Evolutionary conservation across 2,329 filamentous ascomycete genomes (phyloP).

Genomic region (Hypoxylon sp.): DNA sequence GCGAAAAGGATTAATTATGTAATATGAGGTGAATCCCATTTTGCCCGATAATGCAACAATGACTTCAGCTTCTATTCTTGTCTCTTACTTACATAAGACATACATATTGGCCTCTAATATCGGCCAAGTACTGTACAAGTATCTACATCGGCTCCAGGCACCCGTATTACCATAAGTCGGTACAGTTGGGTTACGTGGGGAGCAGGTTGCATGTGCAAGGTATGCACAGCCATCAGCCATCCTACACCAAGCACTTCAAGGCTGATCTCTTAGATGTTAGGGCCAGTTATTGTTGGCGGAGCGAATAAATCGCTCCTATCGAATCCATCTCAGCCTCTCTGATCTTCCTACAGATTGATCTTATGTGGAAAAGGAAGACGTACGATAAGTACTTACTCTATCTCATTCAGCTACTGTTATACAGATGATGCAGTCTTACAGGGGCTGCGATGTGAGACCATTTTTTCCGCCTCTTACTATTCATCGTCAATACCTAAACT

Average conservation of each 20-base stretch:
- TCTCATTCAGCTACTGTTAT: conserved; percentile 3
- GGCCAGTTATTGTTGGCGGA: conserved; percentile 32
- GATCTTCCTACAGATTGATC: conserved; percentile 32
- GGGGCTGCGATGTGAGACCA: conserved; percentile 1
- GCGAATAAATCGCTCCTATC: conserved; percentile 36
- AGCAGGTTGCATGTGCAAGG: conserved; percentile 32
- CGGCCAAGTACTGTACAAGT: conserved; percentile 31
- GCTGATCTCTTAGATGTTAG: conserved; percentile 30
- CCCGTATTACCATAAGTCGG: conserved; percentile 29
- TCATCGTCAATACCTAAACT: conserved; percentile 4
- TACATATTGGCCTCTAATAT: conserved; percentile 6
- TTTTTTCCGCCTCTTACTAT: conserved; percentile 3
- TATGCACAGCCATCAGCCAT: conserved; percentile 43
- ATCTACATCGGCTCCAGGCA: conserved; percentile 31
- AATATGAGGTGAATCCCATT: conserved; percentile 18
- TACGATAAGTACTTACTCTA: conserved; percentile 10
- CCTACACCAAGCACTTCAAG: conserved; percentile 33
- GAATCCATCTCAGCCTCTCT: conserved; percentile 39
- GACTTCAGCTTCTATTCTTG: conserved; percentile 44
- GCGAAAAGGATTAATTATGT: conserved; percentile 12
- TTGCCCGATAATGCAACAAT: conserved; percentile 14
- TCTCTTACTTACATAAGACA: conserved; percentile 15
- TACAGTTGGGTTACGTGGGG: conserved; percentile 38
- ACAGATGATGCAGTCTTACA: conserved; percentile 18
- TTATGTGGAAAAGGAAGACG: conserved; percentile 5